Percentiles rank a stretch among this genome's conserved stretches.
phyloP scores from a whole-genome alignment of 495 filamentous ascomycete species.

The Lineolata rhizophorae region DNA sequence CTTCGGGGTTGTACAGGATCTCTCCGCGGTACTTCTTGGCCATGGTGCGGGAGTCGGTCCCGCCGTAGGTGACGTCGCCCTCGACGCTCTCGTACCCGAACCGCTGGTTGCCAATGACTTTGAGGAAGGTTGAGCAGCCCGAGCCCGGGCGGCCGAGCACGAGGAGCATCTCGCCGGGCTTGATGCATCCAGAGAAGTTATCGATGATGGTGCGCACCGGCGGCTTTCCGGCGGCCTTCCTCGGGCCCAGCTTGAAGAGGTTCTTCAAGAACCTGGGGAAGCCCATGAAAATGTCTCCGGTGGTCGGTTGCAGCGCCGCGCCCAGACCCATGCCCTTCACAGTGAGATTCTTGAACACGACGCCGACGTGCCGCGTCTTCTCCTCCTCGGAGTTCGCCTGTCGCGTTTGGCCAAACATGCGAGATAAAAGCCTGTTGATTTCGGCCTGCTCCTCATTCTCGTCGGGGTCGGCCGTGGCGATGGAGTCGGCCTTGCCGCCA shows the following conservation, averaged over 20 bases:
- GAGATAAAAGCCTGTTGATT: conserved; percentile 35
- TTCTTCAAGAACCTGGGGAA: conserved; percentile 23
- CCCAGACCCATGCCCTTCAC: conserved; percentile 48
- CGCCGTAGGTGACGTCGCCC: conserved; percentile 44
- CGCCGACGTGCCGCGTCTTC: conserved; percentile 23
- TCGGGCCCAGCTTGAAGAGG: conserved; percentile 26
- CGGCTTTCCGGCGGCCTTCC: conserved; percentile 21
- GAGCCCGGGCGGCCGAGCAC: conserved; percentile 51
- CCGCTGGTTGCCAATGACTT: conserved; percentile 43
- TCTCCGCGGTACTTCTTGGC: conserved; percentile 42
- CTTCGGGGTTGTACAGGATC: conserved; percentile 32
- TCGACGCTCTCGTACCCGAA: conserved; percentile 37
- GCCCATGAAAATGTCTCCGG: conserved; percentile 39
- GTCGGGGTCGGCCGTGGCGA: conserved; percentile 10
- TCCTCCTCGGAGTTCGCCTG: conserved; percentile 44
- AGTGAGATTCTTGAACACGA: conserved; percentile 21
- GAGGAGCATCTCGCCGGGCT: conserved; percentile 30
- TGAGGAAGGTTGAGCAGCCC: conserved; percentile 53
- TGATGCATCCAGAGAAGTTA: conserved; percentile 32
- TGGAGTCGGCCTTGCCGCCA: background rate
- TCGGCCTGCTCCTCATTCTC: conserved; percentile 32
- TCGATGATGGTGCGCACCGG: conserved; percentile 40
- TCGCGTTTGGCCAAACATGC: conserved; percentile 39
- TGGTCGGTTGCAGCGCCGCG: conserved; percentile 40
- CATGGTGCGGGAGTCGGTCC: conserved; percentile 35